These are phyloP conservation scores for Stemphylium beticola DNA, from an alignment of 2,329 filamentous ascomycete genomes.

Conservation along the genomic window DNA sequence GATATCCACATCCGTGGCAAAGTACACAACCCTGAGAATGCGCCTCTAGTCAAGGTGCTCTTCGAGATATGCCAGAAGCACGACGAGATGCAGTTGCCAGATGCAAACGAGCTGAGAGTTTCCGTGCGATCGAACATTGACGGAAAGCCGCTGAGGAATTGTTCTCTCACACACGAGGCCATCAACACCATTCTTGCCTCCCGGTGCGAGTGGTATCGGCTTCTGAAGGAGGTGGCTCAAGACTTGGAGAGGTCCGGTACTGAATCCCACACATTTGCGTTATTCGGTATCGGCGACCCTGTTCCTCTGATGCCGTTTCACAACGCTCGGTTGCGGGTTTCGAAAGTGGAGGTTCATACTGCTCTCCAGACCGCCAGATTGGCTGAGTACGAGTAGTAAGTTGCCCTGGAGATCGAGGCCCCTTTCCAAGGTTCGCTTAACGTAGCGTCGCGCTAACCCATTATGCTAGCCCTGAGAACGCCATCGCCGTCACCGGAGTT, in stretches of 20 bases:
- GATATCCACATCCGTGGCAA: slow-evolving; percentile 29
- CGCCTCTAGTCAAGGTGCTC: slow-evolving; percentile 21
- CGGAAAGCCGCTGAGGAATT: slow-evolving; percentile 4
- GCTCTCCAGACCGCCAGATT: slow-evolving; percentile 7
- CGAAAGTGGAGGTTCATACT: slow-evolving; percentile 17
- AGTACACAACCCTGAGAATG: slow-evolving; percentile 32
- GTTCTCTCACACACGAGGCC: slow-evolving; percentile 16
- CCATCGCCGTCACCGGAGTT: slow-evolving; percentile 18
- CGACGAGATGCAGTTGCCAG: slow-evolving; percentile 16
- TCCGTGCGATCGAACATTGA: slow-evolving; percentile 23
- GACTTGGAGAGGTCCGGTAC: slow-evolving; percentile 13
- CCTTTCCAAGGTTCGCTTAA: neutral
- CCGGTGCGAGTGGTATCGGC: slow-evolving; percentile 28
- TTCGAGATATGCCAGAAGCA: slow-evolving; percentile 9
- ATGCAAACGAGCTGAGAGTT: slow-evolving; percentile 15
- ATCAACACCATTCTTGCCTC: slow-evolving; percentile 27
- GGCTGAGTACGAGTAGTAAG: slow-evolving; percentile 12
- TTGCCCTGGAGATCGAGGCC: neutral
- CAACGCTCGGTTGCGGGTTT: slow-evolving; percentile 11
- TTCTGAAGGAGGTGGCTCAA: slow-evolving; percentile 22
- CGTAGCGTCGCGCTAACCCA: slow-evolving; percentile 3
- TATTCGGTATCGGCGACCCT: slow-evolving; percentile 31
- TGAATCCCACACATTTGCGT: slow-evolving; percentile 20
- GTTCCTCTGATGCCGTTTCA: slow-evolving; percentile 26
- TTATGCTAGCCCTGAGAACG: slow-evolving; percentile 5